Conservation (phyloP, 1,284 basidiomycete species). For the Phellopilus nigrolimitatus region DNA sequence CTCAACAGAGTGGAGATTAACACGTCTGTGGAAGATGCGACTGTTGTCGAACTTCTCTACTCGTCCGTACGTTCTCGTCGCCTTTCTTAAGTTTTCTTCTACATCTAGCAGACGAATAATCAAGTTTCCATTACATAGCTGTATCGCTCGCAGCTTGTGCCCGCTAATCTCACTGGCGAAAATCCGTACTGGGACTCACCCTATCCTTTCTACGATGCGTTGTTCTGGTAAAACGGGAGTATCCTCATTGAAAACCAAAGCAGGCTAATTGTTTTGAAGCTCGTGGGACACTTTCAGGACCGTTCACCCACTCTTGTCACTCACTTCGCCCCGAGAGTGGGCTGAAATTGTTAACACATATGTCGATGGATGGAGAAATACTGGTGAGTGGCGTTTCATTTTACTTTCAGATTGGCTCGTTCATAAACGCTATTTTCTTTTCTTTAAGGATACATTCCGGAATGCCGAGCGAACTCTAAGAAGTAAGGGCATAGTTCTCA, state of each 20-base stretch:
- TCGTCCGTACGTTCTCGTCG: slow-evolving; percentile 36
- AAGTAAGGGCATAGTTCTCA: slow-evolving; percentile 35
- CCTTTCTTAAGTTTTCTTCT: neutral
- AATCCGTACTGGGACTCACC: slow-evolving; percentile 50
- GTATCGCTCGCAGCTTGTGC: slow-evolving; percentile 46
- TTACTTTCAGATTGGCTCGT: too few species aligned
- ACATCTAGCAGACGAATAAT: neutral
- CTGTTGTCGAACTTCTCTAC: slow-evolving; percentile 40
- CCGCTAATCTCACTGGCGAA: slow-evolving; percentile 47
- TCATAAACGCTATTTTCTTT: too few species aligned
- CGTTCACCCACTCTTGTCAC: slow-evolving; percentile 58
- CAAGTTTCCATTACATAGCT: slow-evolving; percentile 30
- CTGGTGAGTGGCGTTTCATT: too few species aligned
- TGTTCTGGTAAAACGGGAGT: slow-evolving; percentile 71
- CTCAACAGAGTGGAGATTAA: slow-evolving; percentile 37
- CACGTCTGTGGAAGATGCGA: slow-evolving; percentile 34
- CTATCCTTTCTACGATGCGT: slow-evolving; percentile 61
- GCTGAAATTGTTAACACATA: slow-evolving; percentile 43
- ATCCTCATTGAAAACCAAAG: too few species aligned
- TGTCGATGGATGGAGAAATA: slow-evolving; percentile 46
- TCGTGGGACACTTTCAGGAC: slow-evolving; percentile 38
- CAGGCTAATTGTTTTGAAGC: too few species aligned
- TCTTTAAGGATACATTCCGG: slow-evolving; percentile 40
- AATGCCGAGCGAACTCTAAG: slow-evolving; percentile 45
- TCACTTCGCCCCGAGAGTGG: slow-evolving; percentile 43